Evolutionary conservation across 768 basidiomycete species (phyloP), one percentile per base, ranked within the genome.

Genomic region (Tubosaeta sp.): DNA sequence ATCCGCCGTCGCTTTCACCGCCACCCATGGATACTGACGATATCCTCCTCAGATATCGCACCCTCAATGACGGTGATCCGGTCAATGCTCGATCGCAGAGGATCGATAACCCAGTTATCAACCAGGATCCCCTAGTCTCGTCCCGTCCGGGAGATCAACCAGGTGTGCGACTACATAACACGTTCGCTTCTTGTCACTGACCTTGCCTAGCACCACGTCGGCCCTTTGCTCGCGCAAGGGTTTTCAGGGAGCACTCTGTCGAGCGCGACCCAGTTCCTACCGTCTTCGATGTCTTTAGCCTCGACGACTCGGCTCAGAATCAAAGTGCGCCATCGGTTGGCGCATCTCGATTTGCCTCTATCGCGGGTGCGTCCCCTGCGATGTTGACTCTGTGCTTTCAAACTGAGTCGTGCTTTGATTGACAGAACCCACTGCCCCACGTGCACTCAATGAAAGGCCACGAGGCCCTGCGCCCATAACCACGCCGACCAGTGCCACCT

Each of bases 211-310:
- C 29, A 29, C 29, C 6, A 6, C 29, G 6, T 42, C 60, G 60
- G 2, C 25, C 46, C 27, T 46, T 55, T 27, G 55, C 57, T 7
- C 62, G 48, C 26, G 50, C 42, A 6, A 50, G 66, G 41, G 60
- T 66, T 16, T 35, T 64, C 37, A 47, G 66, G 32, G 55, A 62
- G 19, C 67, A 54, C 31, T 53, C 55, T 6, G n/a, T 26, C 12
- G 63, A 65, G 19, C 59, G 57, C 38, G 66, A 58, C 26, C 44
- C 60, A 2, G 57, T 57, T 16, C 65, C 56, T 4, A 63, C 65
- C 17, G 61, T 68, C 2, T 69, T 67, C 22, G 63, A 67, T 46
- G 57, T 69, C 44, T 67, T 69, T 47, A 57, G 63, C 29, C 56
- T 68, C 9, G 52, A 46, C 4, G 64, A 63, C 22, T 54, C 59